A percentile compares a stretch with the other conserved stretches of the same genome.
These are phyloP conservation scores for Crithidia expoeki DNA, from an alignment of 208 protist species.

Conservation along the genomic window DNA sequence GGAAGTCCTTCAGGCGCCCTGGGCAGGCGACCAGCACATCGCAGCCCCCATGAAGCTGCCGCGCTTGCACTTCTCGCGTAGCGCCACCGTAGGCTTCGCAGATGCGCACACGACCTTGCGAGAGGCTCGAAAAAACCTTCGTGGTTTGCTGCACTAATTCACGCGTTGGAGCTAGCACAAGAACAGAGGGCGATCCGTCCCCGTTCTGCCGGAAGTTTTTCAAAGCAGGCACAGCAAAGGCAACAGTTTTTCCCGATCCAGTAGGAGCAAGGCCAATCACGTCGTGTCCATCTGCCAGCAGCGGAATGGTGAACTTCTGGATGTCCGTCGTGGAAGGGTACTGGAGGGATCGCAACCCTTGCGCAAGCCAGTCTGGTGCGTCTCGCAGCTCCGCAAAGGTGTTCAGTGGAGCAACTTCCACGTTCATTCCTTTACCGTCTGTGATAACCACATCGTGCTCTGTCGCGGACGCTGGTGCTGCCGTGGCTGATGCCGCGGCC, in stretches of 20 bases:
- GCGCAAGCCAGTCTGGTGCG: constrained; percentile 62
- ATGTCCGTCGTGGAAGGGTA: constrained; percentile 86
- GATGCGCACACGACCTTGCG: constrained; percentile 55
- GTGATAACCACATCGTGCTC: constrained; percentile 59
- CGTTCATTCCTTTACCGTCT: constrained; percentile 44
- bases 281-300: constrained; percentile 90
- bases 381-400: constrained; percentile 61
- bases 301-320: constrained; percentile 88
- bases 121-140: constrained; percentile 90
- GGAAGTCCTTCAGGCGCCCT: constrained; percentile 96
- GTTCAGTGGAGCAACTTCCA: constrained; percentile 64
- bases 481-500: not conserved
- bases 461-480: not conserved
- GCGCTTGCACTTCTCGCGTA: constrained; percentile 64
- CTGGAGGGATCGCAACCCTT: constrained; percentile 53
- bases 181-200: constrained; percentile 74
- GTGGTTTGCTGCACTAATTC: constrained; percentile 99
- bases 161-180: constrained; percentile 98
- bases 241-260: constrained; percentile 98
- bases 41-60: constrained; percentile 69
- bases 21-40: constrained; percentile 98
- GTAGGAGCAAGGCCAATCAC: constrained; percentile 98
- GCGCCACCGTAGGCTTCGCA: constrained; percentile 85
- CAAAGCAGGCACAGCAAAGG: constrained; percentile 97
- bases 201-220: constrained; percentile 45